Evolutionary conservation across 495 filamentous ascomycete genomes (phyloP).

Genomic region (Penicillium manginii): DNA sequence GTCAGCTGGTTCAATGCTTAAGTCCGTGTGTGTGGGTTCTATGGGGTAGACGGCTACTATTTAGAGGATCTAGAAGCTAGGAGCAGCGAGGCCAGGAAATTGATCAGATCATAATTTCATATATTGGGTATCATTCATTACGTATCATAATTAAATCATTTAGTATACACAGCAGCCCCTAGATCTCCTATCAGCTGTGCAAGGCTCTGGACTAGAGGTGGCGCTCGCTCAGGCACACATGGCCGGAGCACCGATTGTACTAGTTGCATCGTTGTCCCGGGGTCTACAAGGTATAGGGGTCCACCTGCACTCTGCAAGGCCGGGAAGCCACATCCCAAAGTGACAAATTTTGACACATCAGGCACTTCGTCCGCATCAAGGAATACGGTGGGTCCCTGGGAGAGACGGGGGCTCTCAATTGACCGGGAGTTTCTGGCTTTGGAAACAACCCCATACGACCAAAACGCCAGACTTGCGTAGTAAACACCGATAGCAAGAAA

Average conservation of each 20-base stretch:
- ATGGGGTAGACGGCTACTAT: no score
- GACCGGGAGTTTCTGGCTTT: conserved; percentile 33
- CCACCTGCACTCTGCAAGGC: conserved; percentile 38
- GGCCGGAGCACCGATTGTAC: conserved; percentile 28
- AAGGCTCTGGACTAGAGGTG: conserved; percentile 58
- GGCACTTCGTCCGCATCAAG: conserved; percentile 52
- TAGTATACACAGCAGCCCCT: conserved; percentile 23
- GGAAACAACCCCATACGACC: conserved; percentile 60
- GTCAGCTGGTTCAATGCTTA: no score
- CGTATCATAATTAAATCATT: neutral
- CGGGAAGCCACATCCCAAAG: conserved; percentile 46
- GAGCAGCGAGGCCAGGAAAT: neutral
- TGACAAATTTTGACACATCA: conserved; percentile 51
- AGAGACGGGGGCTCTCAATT: conserved; percentile 17
- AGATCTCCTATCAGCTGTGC: conserved; percentile 58
- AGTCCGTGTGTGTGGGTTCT: no score
- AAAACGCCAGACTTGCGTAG: conserved; percentile 62
- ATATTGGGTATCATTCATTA: conserved; percentile 16
- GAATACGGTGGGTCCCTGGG: conserved; percentile 36
- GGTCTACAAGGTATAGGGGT: conserved; percentile 30
- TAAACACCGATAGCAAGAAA: conserved; percentile 64
- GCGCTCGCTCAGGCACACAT: conserved; percentile 30
- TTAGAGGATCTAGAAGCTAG: no score
- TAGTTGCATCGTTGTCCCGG: conserved; percentile 29
- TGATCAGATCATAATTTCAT: conserved; percentile 2